Evolutionary conservation across 441 rosid genomes (phyloP).

Genomic region (Syzygium malaccense): DNA sequence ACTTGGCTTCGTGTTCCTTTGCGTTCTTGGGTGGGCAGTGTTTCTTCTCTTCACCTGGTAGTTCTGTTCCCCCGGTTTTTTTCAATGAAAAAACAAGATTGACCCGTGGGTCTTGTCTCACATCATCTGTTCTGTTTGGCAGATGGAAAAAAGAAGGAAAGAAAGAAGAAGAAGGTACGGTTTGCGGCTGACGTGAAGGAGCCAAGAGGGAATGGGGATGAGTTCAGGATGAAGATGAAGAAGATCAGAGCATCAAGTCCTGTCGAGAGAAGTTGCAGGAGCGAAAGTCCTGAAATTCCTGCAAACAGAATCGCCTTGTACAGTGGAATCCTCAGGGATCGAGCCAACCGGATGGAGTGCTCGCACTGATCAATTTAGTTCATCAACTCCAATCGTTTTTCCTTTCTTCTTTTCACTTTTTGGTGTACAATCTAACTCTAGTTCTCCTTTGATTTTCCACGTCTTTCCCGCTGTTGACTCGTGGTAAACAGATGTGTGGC

Average conservation of each 20-base stretch:
- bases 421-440: not conserved
- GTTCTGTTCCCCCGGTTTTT: not conserved
- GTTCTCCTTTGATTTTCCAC: not conserved
- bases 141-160: conserved; percentile 36
- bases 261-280: conserved; percentile 29
- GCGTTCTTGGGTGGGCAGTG: not conserved
- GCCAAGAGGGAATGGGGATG: conserved; percentile 47
- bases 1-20: not conserved
- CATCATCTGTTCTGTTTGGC: not conserved
- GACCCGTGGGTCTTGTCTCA: not conserved
- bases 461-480: not conserved
- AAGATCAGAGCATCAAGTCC: conserved; percentile 3
- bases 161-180: conserved; percentile 49
- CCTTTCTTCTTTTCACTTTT: not conserved
- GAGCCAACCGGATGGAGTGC: conserved; percentile 38
- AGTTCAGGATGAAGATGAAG: conserved; percentile 27
- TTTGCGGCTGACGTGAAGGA: conserved; percentile 77
- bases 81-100: not conserved
- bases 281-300: conserved; percentile 19
- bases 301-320: conserved; percentile 67
- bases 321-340: conserved; percentile 63
- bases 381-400: not conserved
- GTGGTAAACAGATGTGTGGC: not conserved
- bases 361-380: conserved; percentile 27
- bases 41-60: not conserved